phyloP scores from a whole-genome alignment of 306 rosid genomes.

The Cucumis cinereus region DNA sequence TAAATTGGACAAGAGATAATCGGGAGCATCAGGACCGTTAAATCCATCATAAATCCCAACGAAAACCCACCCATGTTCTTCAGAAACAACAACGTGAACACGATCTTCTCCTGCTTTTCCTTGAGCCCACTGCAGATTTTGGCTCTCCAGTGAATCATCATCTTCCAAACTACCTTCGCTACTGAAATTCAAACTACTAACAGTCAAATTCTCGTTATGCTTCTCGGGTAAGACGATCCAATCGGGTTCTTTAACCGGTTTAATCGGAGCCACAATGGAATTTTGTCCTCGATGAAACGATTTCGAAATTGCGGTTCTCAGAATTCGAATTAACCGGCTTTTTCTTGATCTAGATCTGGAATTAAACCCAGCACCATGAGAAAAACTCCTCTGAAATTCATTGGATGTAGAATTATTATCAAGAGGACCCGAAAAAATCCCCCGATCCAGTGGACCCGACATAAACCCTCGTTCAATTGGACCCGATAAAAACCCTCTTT shows the following conservation, averaged over 20 bases:
- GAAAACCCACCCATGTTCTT: constrained; percentile 96
- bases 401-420: constrained; percentile 45
- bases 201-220: constrained; percentile 68
- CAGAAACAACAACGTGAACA: constrained; percentile 92
- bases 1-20: constrained; percentile 60
- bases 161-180: constrained; percentile 90
- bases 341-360: constrained; percentile 43
- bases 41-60: constrained; percentile 96
- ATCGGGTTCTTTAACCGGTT: constrained; percentile 56
- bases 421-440: constrained; percentile 76
- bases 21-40: constrained; percentile 98
- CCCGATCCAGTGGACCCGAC: constrained; percentile 95
- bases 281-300: constrained; percentile 59
- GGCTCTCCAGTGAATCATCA: constrained; percentile 58
- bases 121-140: constrained; percentile 97
- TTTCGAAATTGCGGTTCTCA: constrained; percentile 59
- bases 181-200: constrained; percentile 71
- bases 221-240: constrained; percentile 50
- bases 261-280: constrained; percentile 68
- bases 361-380: constrained; percentile 56
- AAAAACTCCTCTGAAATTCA: constrained; percentile 77
- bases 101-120: constrained; percentile 99
- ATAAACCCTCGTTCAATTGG: constrained; percentile 94
- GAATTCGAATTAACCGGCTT: constrained; percentile 37
- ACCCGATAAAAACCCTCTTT: constrained; percentile 84